Percentiles rank a stretch among this genome's conserved stretches.
Evolutionary conservation across 495 filamentous ascomycete species (phyloP).

Genomic region (Penicillium goetzii): DNA sequence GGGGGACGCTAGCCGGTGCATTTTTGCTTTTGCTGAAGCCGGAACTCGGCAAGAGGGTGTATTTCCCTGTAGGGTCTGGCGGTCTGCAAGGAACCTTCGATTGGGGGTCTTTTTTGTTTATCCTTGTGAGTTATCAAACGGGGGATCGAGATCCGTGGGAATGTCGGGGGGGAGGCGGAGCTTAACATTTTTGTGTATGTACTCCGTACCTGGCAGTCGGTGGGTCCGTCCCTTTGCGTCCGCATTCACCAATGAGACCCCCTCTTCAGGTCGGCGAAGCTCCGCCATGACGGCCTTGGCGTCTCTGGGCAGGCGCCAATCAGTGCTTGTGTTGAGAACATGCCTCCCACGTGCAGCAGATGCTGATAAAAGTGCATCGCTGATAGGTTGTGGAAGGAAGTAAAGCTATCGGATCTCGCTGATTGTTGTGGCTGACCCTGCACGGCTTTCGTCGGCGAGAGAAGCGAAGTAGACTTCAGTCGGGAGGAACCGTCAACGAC

Average conservation of each 20-base stretch:
- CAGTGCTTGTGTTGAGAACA: constrained; percentile 6
- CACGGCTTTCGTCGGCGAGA: not conserved
- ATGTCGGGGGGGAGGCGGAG: not conserved
- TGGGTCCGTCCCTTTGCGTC: not conserved
- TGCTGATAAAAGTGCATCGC: not conserved
- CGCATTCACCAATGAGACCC: not conserved
- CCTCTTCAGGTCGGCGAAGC: not conserved
- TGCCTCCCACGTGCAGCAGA: constrained; percentile 16
- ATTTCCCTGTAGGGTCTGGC: too few species aligned
- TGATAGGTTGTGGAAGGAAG: not conserved
- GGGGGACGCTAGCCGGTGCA: not conserved
- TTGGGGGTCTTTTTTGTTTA: not conserved
- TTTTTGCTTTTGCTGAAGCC: not conserved
- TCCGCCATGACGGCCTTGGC: constrained; percentile 8
- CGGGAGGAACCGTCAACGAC: not conserved
- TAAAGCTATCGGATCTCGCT: not conserved
- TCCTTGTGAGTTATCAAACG: not conserved
- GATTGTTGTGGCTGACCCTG: not conserved
- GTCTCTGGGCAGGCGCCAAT: constrained; percentile 1
- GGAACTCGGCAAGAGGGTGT: not conserved
- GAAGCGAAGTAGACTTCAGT: not conserved
- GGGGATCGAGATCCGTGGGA: not conserved
- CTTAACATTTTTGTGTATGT: not conserved
- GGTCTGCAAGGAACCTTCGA: not conserved
- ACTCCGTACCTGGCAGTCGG: not conserved